Percentiles rank a stretch among this genome's conserved stretches.
phyloP scores from a whole-genome alignment of 169 alveolate genomes.

The Plasmodium cynomolgi region DNA sequence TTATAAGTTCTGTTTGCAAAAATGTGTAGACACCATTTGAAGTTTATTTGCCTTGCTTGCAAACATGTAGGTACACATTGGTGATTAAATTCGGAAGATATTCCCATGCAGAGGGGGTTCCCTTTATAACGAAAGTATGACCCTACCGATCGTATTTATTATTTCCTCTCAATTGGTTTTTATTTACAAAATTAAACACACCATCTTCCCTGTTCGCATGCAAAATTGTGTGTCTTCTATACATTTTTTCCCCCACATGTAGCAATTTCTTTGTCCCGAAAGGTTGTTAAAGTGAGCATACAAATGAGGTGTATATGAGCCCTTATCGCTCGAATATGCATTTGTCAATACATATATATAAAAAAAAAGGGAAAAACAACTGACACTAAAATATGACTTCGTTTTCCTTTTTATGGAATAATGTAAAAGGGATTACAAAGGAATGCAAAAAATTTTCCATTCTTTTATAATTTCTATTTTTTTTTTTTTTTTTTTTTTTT shows the following conservation, averaged over 20 bases:
- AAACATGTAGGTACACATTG: not conserved
- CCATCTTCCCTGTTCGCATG: not conserved
- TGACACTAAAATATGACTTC: not conserved
- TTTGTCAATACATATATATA: not conserved
- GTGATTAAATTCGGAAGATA: not conserved
- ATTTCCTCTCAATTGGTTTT: not conserved
- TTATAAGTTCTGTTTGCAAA: not conserved
- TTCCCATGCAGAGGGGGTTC: not conserved
- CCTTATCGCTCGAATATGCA: not conserved
- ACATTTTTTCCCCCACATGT: not conserved
- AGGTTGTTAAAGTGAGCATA: not conserved
- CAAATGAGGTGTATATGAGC: not conserved
- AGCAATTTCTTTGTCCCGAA: not conserved
- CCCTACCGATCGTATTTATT: not conserved
- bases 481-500: not conserved
- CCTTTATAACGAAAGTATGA: not conserved
- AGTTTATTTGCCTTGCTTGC: not conserved
- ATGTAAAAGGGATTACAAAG: not conserved
- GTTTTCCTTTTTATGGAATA: not conserved
- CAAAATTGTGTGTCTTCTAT: not conserved
- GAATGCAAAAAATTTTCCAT: not conserved
- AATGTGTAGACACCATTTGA: not conserved
- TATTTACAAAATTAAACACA: not conserved
- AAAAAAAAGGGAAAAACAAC: not conserved
- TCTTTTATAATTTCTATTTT: not conserved